These are phyloP conservation scores for Globisporangium acanthophoron DNA, from an alignment of 352 stramenopile species.

Conservation along the genomic window DNA sequence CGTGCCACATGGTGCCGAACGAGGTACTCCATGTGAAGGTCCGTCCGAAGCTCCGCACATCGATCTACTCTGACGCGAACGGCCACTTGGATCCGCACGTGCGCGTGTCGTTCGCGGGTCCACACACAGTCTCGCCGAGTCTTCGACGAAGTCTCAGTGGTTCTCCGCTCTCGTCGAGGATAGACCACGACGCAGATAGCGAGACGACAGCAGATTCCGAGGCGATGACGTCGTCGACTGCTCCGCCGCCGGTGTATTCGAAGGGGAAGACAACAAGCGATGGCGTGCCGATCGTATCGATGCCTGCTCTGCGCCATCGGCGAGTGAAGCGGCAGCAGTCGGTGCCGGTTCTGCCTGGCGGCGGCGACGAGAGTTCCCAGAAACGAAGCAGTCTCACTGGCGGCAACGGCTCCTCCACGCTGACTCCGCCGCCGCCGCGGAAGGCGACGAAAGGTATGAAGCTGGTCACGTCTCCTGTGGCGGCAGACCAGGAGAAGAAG, in stretches of 20 bases:
- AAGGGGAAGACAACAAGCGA: conserved; percentile 7
- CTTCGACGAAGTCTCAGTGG: conserved; percentile 9
- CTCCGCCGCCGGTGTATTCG: neutral
- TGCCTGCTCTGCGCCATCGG: conserved; percentile 9
- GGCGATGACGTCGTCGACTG: conserved; percentile 1
- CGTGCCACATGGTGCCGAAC: conserved; percentile 63
- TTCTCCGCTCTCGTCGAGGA: neutral
- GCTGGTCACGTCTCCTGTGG: conserved; percentile 37
- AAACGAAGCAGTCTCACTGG: conserved; percentile 19
- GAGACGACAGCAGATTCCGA: conserved; percentile 9
- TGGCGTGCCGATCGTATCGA: conserved; percentile 6
- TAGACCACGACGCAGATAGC: neutral
- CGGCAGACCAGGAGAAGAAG: conserved; percentile 18
- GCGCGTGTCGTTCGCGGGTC: conserved; percentile 13
- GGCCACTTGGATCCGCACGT: conserved; percentile 15
- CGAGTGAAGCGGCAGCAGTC: conserved; percentile 26
- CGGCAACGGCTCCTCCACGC: neutral
- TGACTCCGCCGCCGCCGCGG: neutral
- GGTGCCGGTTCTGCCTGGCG: conserved; percentile 13
- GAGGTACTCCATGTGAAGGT: conserved; percentile 70
- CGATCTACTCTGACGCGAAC: conserved; percentile 16
- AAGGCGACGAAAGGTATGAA: conserved; percentile 28
- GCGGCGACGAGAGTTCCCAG: conserved; percentile 7
- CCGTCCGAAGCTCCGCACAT: conserved; percentile 40
- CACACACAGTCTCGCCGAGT: conserved; percentile 8